Base-by-base conservation (phyloP, 352 stramenopile genomes). In the Phytophthora aleatoria region DNA sequence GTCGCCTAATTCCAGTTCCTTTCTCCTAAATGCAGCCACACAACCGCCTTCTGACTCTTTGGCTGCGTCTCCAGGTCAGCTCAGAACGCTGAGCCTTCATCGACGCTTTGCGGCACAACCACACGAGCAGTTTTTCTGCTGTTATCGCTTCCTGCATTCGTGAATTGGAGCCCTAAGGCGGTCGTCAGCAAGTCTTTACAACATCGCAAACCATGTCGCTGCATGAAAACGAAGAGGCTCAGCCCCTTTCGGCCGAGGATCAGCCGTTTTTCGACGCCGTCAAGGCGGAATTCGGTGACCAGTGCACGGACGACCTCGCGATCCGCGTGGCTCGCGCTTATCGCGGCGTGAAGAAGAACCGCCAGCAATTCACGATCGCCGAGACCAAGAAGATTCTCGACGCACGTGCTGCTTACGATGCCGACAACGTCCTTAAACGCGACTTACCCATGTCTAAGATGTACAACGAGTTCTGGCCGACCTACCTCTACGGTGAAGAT, bases 401-500 rank as follows among this genome's bases (percentile, higher is more conserved):
- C 30, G 90, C 79, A 64, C 84, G 86, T n/a, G 67, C 64, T 12
- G 35, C 64, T 20, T 52, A 79, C 16, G 53, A 80, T 13, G 78
- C 76, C 16, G 83, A 93, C 57, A 72, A 58, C 26, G 62, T 92
- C 28, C 62, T 93, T 2, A 73, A 60, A 5, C 67, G 61, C 16
- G 76, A 89, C 15, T 58, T 95, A 15, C 74, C 88, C 11, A 67
- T 78, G 44, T 76, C 69, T 31, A 87, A 88, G 41, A 15, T 88
- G 24, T 90, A 83, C 65, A 87, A 79, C 39, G 74, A 90, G n/a
- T 89, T 61, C 54, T 92, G 83, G 81, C 83, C 74, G 0, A 77
- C 62, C 3, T 76, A 79, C 51, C 63, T 91, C 24, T 90, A 91
- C 56, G 84, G 86, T 26, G 83, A 92, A 64, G 86, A 95, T 66